phyloP scores from a whole-genome alignment of 73 alveolate species.

The Symbiodinium pilosum region DNA sequence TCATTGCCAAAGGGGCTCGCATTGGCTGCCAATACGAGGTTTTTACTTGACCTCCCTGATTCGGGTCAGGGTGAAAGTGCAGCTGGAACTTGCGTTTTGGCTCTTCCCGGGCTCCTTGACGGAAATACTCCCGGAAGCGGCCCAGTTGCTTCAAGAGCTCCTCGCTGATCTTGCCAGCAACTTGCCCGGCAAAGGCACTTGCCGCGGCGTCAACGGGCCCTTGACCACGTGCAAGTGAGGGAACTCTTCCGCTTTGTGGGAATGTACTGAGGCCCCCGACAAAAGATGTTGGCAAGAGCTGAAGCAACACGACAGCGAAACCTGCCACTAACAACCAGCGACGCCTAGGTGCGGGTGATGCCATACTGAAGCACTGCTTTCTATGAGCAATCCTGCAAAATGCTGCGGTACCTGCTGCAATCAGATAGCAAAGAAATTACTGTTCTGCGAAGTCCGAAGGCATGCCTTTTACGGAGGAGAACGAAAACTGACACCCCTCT shows the following conservation, averaged over 20 bases:
- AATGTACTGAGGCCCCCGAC: neutral
- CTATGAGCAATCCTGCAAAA: no score
- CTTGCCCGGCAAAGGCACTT: neutral
- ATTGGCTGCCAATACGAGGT: neutral
- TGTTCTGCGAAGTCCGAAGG: no score
- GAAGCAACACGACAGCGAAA: no score
- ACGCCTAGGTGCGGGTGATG: no score
- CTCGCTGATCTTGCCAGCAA: neutral
- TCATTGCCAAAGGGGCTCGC: neutral
- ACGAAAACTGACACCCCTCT: no score
- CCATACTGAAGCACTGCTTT: no score
- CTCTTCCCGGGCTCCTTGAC: neutral
- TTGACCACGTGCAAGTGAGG: neutral
- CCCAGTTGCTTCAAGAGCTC: neutral
- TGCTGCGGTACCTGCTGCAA: no score
- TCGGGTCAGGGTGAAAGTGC: neutral
- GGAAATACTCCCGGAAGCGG: neutral
- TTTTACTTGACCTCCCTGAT: neutral
- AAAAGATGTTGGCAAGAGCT: neutral
- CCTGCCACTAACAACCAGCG: no score
- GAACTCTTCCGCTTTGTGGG: no score
- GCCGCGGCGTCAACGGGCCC: neutral
- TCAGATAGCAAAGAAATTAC: no score
- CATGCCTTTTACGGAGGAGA: no score
- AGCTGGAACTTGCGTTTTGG: neutral